Percentiles rank a stretch among this genome's conserved stretches.
Conservation (phyloP, 2,329 filamentous ascomycete species). For the Cladosporium sp. region DNA sequence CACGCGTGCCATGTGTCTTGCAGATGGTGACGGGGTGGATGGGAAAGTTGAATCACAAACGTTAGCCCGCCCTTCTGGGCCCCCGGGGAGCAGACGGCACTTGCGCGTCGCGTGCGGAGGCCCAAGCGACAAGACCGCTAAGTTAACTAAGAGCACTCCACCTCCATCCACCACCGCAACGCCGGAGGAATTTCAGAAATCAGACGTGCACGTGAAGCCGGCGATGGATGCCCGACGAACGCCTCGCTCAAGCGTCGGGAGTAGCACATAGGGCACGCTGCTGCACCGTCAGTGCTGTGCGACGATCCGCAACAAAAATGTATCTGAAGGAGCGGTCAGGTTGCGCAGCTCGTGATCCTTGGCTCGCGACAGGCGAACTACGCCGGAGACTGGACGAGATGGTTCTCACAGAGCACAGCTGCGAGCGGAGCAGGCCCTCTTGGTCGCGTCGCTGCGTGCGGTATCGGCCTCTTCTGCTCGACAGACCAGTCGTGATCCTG, state of each 20-base stretch:
- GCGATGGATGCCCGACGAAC: neutral
- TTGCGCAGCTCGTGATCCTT: conserved; percentile 3
- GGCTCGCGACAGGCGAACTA: neutral
- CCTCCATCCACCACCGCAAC: neutral
- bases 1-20: conserved; percentile 8
- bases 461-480: neutral
- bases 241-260: conserved; percentile 1
- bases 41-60: conserved; percentile 59
- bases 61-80: conserved; percentile 80
- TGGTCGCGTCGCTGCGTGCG: neutral
- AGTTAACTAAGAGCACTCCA: neutral
- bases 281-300: conserved; percentile 2
- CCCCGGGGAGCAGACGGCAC: conserved; percentile 66
- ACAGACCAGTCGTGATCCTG: neutral
- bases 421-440: neutral
- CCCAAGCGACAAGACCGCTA: neutral
- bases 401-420: neutral
- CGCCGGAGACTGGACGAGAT: neutral
- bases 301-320: neutral
- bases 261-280: neutral
- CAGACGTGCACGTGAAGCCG: neutral
- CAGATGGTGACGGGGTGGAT: neutral
- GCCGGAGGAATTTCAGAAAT: neutral
- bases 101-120: conserved; percentile 7
- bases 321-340: conserved; percentile 8